Evolutionary conservation across 169 alveolate genomes (phyloP).

Genomic region (Eimeria sp.): DNA sequence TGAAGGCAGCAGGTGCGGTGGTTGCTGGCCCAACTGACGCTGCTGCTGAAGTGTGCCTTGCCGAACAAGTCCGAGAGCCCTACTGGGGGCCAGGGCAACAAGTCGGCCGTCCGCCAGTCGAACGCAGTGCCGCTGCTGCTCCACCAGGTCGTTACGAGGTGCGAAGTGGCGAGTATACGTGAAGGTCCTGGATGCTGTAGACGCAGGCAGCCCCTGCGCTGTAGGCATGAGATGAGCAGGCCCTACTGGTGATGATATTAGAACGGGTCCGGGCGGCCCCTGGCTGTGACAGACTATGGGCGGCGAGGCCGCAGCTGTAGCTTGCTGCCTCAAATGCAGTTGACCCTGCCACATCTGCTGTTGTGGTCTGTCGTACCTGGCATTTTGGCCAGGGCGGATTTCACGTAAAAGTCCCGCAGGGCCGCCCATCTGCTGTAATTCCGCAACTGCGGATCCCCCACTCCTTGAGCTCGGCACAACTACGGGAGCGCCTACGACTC

Average conservation of each 20-base stretch:
- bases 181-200: conserved; percentile 13
- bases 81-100: conserved; percentile 37
- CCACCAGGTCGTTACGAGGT: conserved; percentile 3
- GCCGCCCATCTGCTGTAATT: not conserved
- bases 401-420: conserved; percentile 27
- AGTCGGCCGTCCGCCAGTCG: conserved; percentile 53
- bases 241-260: conserved; percentile 19
- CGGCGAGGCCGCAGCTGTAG: not conserved
- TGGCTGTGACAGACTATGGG: conserved; percentile 37
- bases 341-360: conserved; percentile 57
- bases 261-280: conserved; percentile 37
- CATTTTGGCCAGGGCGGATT: conserved; percentile 24
- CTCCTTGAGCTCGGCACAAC: not conserved
- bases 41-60: conserved; percentile 27
- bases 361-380: conserved; percentile 17
- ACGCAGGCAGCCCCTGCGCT: conserved; percentile 14
- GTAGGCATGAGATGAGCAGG: conserved; percentile 13
- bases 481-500: not conserved
- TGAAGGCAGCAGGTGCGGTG: conserved; percentile 1
- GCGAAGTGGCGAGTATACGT: conserved; percentile 15
- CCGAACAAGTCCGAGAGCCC: conserved; percentile 43
- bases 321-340: conserved; percentile 31
- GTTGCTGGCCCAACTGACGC: conserved; percentile 19
- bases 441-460: not conserved
- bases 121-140: conserved; percentile 70